Evolutionary conservation across 176 grass and related monocot genomes (phyloP).

Genomic region (Avena eriantha): DNA sequence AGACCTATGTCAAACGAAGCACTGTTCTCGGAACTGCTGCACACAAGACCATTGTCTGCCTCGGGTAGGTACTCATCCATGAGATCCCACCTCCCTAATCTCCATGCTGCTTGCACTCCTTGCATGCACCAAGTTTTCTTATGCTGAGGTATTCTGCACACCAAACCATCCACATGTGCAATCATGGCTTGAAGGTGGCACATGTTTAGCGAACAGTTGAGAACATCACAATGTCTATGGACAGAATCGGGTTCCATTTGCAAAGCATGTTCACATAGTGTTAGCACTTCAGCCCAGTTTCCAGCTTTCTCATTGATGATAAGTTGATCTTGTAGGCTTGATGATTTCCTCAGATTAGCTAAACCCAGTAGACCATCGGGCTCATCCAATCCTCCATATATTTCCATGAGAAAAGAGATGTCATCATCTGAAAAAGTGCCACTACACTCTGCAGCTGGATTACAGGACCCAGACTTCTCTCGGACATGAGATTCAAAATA

Average conservation of each 20-base stretch:
- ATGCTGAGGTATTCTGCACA: constrained; percentile 71
- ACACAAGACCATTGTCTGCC: constrained; percentile 63
- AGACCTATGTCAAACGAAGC: constrained; percentile 95
- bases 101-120: constrained; percentile 95
- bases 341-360: constrained; percentile 84
- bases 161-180: constrained; percentile 93
- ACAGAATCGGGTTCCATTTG: constrained; percentile 92
- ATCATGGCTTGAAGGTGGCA: constrained; percentile 96
- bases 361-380: constrained; percentile 92
- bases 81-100: constrained; percentile 94
- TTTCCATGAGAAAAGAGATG: constrained; percentile 98
- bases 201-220: constrained; percentile 98
- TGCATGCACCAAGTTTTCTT: constrained; percentile 98
- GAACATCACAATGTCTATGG: constrained; percentile 95
- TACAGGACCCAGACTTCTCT: constrained; percentile 87
- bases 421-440: constrained; percentile 90
- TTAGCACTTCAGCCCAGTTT: constrained; percentile 96
- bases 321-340: constrained; percentile 91
- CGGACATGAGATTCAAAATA: constrained; percentile 90
- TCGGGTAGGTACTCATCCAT: constrained; percentile 91
- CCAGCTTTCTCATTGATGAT: constrained; percentile 96
- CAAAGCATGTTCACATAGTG: constrained; percentile 91
- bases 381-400: constrained; percentile 95
- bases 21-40: constrained; percentile 67
- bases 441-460: constrained; percentile 84